phyloP scores from a whole-genome alignment of 306 rosid genomes.

The Glycyrrhiza uralensis region DNA sequence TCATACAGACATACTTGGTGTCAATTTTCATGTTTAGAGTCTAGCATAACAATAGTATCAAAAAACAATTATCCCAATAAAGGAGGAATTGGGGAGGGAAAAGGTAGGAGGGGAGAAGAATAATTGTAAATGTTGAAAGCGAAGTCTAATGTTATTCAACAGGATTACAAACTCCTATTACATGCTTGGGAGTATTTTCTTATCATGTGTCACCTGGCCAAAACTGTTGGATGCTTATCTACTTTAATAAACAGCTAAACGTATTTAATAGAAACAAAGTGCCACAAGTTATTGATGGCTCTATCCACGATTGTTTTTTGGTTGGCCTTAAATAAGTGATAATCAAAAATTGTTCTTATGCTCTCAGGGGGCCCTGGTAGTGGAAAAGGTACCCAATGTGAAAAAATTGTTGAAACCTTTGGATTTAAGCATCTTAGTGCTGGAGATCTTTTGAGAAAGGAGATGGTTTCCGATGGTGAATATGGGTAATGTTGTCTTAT shows the following conservation, averaged over 20 bases:
- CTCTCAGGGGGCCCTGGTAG: conserved; percentile 92
- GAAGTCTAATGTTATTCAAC: too few relatives aligned
- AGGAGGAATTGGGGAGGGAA: background rate
- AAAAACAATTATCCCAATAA: background rate
- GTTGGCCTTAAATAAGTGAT: conserved; percentile 13
- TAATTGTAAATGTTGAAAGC: background rate
- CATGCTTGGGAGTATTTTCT: background rate
- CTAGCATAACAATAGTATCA: background rate
- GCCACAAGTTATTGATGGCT: background rate
- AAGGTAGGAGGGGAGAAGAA: background rate
- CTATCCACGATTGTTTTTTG: background rate
- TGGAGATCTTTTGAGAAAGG: conserved; percentile 91
- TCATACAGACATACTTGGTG: background rate
- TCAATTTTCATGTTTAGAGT: background rate
- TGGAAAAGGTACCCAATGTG: conserved; percentile 96
- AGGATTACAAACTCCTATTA: background rate
- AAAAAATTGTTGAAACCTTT: conserved; percentile 69
- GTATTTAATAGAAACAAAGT: background rate
- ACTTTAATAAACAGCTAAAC: background rate
- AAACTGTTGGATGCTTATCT: background rate
- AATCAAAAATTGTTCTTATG: background rate
- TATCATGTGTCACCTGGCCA: background rate
- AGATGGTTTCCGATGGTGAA: conserved; percentile 59
- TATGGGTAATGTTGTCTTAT: conserved; percentile 56
- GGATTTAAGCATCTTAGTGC: conserved; percentile 95